phyloP scores from a whole-genome alignment of 495 filamentous ascomycete genomes.

The Tuber magnatum region DNA sequence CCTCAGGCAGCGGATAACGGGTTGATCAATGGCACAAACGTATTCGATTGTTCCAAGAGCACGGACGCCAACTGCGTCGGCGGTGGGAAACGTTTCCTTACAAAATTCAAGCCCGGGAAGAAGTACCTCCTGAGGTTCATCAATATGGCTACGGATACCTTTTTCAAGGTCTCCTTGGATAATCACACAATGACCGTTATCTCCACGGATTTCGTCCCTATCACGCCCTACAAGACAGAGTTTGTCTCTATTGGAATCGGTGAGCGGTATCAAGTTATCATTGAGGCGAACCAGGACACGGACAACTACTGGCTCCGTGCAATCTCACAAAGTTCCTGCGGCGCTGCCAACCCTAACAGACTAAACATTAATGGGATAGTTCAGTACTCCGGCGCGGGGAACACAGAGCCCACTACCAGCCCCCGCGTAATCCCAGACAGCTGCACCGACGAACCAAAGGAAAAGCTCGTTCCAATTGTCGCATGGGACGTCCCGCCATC shows the following conservation, averaged over 20 bases:
- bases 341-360: constrained; percentile 44
- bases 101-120: constrained; percentile 45
- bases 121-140: constrained; percentile 53
- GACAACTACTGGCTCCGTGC: constrained; percentile 62
- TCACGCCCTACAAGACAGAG: constrained; percentile 46
- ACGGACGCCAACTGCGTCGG: constrained; percentile 34
- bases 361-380: constrained; percentile 55
- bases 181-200: constrained; percentile 49
- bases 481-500: constrained; percentile 41
- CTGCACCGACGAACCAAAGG: constrained; percentile 44
- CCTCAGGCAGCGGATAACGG: constrained; percentile 47
- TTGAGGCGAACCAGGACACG: constrained; percentile 49
- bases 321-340: constrained; percentile 48
- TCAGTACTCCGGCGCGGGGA: constrained; percentile 46
- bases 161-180: constrained; percentile 44
- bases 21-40: constrained; percentile 43
- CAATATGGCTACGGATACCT: constrained; percentile 50
- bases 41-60: constrained; percentile 16
- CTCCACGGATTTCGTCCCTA: constrained; percentile 49
- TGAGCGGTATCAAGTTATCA: constrained; percentile 63
- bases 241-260: constrained; percentile 56
- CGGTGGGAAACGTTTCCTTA: constrained; percentile 38
- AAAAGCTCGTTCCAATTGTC: constrained; percentile 46
- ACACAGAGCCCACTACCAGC: constrained; percentile 41
- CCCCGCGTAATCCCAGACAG: constrained; percentile 38